These are phyloP conservation scores for Barnettozyma sucrosica DNA, from an alignment of 805 yeast genomes.

Conservation along the genomic window DNA sequence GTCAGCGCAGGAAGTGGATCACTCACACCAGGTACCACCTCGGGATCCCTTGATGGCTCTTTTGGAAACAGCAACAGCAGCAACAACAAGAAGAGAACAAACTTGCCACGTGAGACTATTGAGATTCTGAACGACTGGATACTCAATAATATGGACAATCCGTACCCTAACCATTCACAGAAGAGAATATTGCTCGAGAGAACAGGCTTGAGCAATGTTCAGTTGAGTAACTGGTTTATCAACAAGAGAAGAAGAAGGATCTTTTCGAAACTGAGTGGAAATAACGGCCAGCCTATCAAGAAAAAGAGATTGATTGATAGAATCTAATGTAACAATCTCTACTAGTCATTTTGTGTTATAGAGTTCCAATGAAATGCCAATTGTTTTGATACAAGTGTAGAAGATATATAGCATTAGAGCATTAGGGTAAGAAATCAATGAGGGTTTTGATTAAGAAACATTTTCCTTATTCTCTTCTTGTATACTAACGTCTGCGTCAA, in stretches of 20 bases:
- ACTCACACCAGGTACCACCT: background rate
- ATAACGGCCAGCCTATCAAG: constrained; percentile 28
- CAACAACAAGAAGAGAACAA: constrained; percentile 47
- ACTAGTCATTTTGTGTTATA: background rate
- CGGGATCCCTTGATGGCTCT: background rate
- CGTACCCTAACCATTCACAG: constrained; percentile 79
- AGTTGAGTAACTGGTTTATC: constrained; percentile 82
- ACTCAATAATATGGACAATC: constrained; percentile 65
- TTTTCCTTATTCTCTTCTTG: constrained; percentile 1
- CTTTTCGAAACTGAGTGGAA: constrained; percentile 26
- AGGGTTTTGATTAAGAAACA: background rate
- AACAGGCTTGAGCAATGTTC: constrained; percentile 78
- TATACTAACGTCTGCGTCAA: background rate
- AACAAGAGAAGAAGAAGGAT: constrained; percentile 79
- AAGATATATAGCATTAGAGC: no score
- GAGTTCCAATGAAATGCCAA: background rate
- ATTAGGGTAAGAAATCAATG: background rate
- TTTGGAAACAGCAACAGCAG: constrained; percentile 3
- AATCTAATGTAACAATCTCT: background rate
- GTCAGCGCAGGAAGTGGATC: constrained; percentile 1
- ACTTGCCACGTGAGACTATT: constrained; percentile 75
- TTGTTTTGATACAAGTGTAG: background rate
- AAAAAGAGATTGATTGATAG: constrained; percentile 28
- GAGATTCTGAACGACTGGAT: constrained; percentile 70
- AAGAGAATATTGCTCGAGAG: constrained; percentile 60